phyloP scores from a whole-genome alignment of 2,329 filamentous ascomycete species.

The Pestalotiopsis sp. region DNA sequence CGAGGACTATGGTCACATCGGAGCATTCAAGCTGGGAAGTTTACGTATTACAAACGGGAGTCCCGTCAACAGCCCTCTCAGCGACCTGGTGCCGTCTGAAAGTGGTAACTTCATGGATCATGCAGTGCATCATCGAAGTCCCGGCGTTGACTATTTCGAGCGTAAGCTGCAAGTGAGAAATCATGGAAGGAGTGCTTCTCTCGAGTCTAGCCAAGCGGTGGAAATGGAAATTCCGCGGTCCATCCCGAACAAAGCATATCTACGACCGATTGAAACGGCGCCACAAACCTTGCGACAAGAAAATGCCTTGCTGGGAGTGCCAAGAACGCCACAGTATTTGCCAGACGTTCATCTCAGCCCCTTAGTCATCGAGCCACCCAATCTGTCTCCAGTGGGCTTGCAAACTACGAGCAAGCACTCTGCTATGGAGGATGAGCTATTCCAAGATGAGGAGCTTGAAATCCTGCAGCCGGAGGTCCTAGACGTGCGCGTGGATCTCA shows the following conservation, averaged over 20 bases:
- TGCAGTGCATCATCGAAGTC: neutral
- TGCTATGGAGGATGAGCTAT: slow-evolving; percentile 51
- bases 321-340: neutral
- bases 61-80: slow-evolving; percentile 48
- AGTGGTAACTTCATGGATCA: neutral
- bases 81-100: slow-evolving; percentile 10
- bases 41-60: slow-evolving; percentile 66
- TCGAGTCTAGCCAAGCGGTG: neutral
- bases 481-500: slow-evolving; percentile 39
- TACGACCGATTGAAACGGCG: neutral
- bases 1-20: slow-evolving; percentile 61
- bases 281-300: neutral
- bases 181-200: neutral
- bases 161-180: slow-evolving; percentile 2
- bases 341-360: slow-evolving; percentile 22
- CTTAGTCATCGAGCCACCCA: slow-evolving; percentile 36
- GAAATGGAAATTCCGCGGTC: neutral
- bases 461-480: slow-evolving; percentile 26
- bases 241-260: neutral
- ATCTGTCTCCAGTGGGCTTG: slow-evolving; percentile 35
- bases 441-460: slow-evolving; percentile 42
- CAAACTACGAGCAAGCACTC: slow-evolving; percentile 52
- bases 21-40: slow-evolving; percentile 65
- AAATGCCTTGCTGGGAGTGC: neutral
- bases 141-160: slow-evolving; percentile 19